Percentiles rank a stretch among this genome's conserved stretches.
These are phyloP conservation scores for Tephrocybe sp. DNA, from an alignment of 768 basidiomycete genomes.

Conservation along the genomic window DNA sequence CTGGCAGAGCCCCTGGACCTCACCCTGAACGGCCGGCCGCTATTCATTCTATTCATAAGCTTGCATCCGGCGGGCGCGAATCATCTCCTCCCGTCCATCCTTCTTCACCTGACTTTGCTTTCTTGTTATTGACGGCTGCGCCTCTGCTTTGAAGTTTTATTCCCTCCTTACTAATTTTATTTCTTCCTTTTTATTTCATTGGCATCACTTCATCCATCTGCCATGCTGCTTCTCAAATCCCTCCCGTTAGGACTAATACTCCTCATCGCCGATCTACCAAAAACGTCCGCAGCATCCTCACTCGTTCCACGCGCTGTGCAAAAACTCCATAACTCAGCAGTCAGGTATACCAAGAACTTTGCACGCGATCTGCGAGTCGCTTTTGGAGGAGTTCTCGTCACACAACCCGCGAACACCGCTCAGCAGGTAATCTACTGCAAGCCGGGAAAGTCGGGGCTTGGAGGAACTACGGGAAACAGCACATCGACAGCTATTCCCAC, in stretches of 20 bases:
- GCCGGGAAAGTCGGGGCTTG: conserved; percentile 26
- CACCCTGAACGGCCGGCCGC: conserved; percentile 22
- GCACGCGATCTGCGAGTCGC: conserved; percentile 70
- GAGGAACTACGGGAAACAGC: conserved; percentile 16
- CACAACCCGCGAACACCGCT: conserved; percentile 25
- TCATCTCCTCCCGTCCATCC: conserved; percentile 10
- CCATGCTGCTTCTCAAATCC: conserved; percentile 24
- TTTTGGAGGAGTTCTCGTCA: conserved; percentile 50
- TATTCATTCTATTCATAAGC: conserved; percentile 21
- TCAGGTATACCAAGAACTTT: conserved; percentile 56
- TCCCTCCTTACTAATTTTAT: conserved; percentile 16
- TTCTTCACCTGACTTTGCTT: conserved; percentile 13
- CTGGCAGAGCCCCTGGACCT: conserved; percentile 14
- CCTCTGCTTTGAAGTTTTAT: conserved; percentile 15
- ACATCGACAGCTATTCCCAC: conserved; percentile 17
- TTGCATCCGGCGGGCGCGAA: conserved; percentile 3
- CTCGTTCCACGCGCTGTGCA: conserved; percentile 41
- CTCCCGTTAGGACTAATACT: conserved; percentile 35
- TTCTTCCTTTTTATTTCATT: conserved; percentile 9
- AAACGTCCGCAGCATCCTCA: conserved; percentile 20
- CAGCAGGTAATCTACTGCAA: conserved; percentile 43
- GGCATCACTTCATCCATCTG: not conserved
- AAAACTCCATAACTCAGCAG: conserved; percentile 51
- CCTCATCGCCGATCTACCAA: conserved; percentile 27
- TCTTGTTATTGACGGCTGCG: conserved; percentile 19